Evolutionary conservation across 2,329 filamentous ascomycete genomes (phyloP), one percentile per base, ranked within the genome.

Genomic region (Fusarium bactridioides): DNA sequence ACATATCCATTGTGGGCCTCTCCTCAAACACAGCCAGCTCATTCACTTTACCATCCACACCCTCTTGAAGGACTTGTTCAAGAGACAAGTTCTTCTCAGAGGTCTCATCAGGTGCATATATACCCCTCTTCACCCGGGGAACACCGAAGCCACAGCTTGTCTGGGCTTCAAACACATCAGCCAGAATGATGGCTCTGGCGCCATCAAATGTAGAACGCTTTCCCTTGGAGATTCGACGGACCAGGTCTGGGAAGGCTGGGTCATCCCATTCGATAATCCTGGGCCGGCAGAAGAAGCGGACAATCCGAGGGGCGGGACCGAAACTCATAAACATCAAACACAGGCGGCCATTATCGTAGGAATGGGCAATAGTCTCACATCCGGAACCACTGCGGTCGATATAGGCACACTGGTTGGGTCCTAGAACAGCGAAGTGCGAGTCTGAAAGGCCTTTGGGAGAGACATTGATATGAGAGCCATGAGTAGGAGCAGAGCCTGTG

Each of bases 311-410:
- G 1, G 83, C 78, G 8, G 82, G 73, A 3, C 87, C 88, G 70
- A 92, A 93, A 27, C 88, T 90, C 79, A 88, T 91, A 82, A 94
- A 94, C 86, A 94, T 90, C 77, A 95, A 82, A 10, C 92, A 94
- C 23, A 93, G 86, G 21, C 93, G 88, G 35, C 90, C 91, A 76
- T 95, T 95, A 77, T 95, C 93, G 78, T 93, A 91, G 16, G 93
- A 81, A 77, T 95, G 93, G 9, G 89, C 86, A 67, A 95, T 91
- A 7, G 93, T 95, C 82, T 95, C 93, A 77, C 87, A 90, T 29
- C 93, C 93, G 37, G 90, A 93, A 35, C 93, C 93, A 4, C 91
- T 94, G 67, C 90, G 88, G 78, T 95, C 93, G 61, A 94, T 85
- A 78, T 94, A 95, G 31, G 89, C 91, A 64, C 86, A 87, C n/a